These are phyloP conservation scores for Sugiyamaella novakii DNA, from an alignment of 1,139 yeast genomes.

Conservation along the genomic window DNA sequence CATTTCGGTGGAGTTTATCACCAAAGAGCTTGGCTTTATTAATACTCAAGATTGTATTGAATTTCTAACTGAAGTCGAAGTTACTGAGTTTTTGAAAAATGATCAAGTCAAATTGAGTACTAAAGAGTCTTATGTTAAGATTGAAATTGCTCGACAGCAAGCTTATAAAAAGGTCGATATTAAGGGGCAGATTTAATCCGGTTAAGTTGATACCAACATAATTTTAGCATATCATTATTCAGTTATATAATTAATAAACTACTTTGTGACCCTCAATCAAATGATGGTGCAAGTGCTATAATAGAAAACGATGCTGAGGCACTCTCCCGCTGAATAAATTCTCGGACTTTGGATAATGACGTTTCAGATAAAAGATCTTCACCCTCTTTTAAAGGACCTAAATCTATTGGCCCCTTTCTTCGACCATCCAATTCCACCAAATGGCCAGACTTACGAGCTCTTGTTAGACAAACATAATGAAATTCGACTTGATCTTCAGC, in stretches of 20 bases:
- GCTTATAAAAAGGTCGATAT: conserved; percentile 74
- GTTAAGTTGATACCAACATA: background rate
- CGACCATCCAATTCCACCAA: conserved; percentile 90
- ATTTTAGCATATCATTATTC: too few species aligned
- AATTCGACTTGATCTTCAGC: conserved; percentile 65
- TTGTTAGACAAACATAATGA: conserved; percentile 79
- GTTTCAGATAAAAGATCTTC: conserved; percentile 59
- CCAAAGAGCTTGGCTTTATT: conserved; percentile 52
- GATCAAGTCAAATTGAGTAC: conserved; percentile 34
- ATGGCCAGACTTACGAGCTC: conserved; percentile 49
- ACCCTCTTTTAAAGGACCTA: conserved; percentile 50
- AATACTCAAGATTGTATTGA: conserved; percentile 40
- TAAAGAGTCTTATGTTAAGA: conserved; percentile 50
- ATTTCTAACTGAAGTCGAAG: conserved; percentile 50
- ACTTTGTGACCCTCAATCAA: too few species aligned
- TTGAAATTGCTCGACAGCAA: conserved; percentile 50
- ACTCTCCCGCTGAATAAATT: conserved; percentile 57
- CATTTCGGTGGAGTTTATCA: conserved; percentile 51
- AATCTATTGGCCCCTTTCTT: conserved; percentile 70
- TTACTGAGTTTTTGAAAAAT: conserved; percentile 44
- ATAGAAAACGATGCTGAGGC: conserved; percentile 40
- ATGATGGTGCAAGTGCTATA: conserved; percentile 37
- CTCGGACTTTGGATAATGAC: conserved; percentile 58
- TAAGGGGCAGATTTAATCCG: conserved; percentile 71
- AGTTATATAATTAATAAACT: too few species aligned